Evolutionary conservation across 768 basidiomycete genomes (phyloP), one percentile per base, ranked within the genome.

Genomic region (Suillus lakei): DNA sequence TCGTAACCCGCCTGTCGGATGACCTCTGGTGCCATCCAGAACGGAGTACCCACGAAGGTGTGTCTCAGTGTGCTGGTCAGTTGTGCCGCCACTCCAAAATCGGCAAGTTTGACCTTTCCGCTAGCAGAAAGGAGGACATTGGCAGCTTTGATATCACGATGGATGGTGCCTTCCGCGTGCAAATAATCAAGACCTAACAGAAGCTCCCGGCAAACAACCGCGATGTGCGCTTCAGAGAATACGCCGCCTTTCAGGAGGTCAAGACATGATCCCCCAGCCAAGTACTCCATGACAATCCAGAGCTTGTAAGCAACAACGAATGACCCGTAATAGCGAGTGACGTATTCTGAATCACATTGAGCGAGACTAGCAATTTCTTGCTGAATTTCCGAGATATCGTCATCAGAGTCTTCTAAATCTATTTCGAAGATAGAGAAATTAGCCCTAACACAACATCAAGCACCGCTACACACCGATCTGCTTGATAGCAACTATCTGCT

Each of bases 201-300:
- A 1, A 99, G 88, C 75, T 99, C 97, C 60, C 94, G 92, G 72
- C 94, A 95, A 67, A 98, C 87, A 69, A 98, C 91, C 8, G 98
- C 96, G 69, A 99, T 99, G 73, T 99, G 96, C 0, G 88, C 85
- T 78, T 99, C 98, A 16, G 91, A 88, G 77, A 98, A 98, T 36
- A 86, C 82, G 32, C 95, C 97, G 1, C 95, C 87, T 78, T 97
- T 98, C 70, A 99, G 87, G 62, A 99, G 85, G 78, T 99, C 98
- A 62, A 98, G 86, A 79, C 98, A 98, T 32, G 96, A 98, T n/a
- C 98, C 98, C 50, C 98, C 98, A 0, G 95, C 96, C 62, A 99
- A 90, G 79, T 95, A 99, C 78, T 99, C 98, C 98, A 99, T 99
- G 72, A 99, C 82, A 74, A 99, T 99, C 98, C 98, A 99, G 28